A percentile compares a stretch with the other conserved stretches of the same genome.
Evolutionary conservation across 352 stramenopile genomes (phyloP).

Genomic region (Globisporangium ultimum): DNA sequence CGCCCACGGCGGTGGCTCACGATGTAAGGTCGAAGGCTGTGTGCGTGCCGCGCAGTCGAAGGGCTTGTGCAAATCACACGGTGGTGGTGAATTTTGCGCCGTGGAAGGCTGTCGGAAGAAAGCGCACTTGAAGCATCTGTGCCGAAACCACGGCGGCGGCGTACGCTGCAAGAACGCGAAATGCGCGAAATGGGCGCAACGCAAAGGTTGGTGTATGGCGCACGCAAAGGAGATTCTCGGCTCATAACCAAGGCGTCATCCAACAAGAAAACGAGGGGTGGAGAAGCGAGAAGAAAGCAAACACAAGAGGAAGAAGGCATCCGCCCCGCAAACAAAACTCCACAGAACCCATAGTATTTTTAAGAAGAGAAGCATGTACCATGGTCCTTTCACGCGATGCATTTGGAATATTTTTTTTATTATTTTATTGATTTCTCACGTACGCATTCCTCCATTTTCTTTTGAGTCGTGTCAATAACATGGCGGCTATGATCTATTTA

Average conservation of each 20-base stretch:
- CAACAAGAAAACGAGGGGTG: not conserved
- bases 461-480: too few relatives aligned
- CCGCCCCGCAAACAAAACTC: not conserved
- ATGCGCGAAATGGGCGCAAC: constrained; percentile 84
- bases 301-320: not conserved
- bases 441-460: not conserved
- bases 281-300: too few relatives aligned
- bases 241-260: constrained; percentile 12
- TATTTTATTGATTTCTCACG: constrained; percentile 7
- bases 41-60: constrained; percentile 82
- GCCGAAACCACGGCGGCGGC: constrained; percentile 81
- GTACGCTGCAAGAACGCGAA: constrained; percentile 78
- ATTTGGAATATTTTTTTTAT: constrained; percentile 7
- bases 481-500: too few relatives aligned
- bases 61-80: constrained; percentile 83
- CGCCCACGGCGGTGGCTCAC: constrained; percentile 75
- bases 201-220: constrained; percentile 88
- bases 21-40: constrained; percentile 77
- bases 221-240: constrained; percentile 78
- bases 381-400: not conserved
- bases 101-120: constrained; percentile 84
- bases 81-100: constrained; percentile 76
- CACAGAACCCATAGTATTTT: constrained; percentile 7
- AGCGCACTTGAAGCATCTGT: constrained; percentile 82
- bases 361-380: constrained; percentile 3